Conservation (phyloP, 2,329 filamentous ascomycete species). For the Colletotrichum neosansevieriae region DNA sequence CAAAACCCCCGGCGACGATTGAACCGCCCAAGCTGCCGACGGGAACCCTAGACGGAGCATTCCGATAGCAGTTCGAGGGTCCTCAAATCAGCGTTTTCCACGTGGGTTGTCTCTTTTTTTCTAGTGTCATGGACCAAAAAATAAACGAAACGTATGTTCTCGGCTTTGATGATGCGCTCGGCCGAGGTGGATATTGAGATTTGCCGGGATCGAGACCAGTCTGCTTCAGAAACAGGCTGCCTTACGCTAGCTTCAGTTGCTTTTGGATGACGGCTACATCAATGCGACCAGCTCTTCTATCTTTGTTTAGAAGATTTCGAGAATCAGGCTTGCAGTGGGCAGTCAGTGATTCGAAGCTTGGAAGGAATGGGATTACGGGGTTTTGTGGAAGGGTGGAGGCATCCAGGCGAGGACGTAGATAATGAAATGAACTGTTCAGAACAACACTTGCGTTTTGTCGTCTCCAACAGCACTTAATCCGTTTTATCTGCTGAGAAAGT, state of each 20-base stretch:
- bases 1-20: slow-evolving; percentile 5
- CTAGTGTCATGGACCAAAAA: not conserved
- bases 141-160: not conserved
- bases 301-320: slow-evolving; percentile 6
- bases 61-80: not conserved
- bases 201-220: slow-evolving; percentile 1
- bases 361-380: not conserved
- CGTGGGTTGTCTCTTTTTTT: not conserved
- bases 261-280: slow-evolving; percentile 22
- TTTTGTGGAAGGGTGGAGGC: not conserved
- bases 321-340: slow-evolving; percentile 20
- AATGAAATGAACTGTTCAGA: slow-evolving; percentile 12
- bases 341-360: slow-evolving; percentile 13
- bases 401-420: slow-evolving; percentile 22
- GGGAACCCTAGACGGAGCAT: slow-evolving; percentile 7
- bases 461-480: too few species aligned
- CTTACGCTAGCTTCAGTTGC: slow-evolving; percentile 10
- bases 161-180: not conserved
- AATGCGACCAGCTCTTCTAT: slow-evolving; percentile 1
- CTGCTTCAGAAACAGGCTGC: slow-evolving; percentile 10
- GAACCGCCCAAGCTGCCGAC: slow-evolving; percentile 12
- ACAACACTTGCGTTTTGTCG: not conserved
- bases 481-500: too few species aligned
- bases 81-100: not conserved
- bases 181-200: slow-evolving; percentile 1